Conservation (phyloP, 2,329 filamentous ascomycete genomes). For the Arthroderma uncinatum region DNA sequence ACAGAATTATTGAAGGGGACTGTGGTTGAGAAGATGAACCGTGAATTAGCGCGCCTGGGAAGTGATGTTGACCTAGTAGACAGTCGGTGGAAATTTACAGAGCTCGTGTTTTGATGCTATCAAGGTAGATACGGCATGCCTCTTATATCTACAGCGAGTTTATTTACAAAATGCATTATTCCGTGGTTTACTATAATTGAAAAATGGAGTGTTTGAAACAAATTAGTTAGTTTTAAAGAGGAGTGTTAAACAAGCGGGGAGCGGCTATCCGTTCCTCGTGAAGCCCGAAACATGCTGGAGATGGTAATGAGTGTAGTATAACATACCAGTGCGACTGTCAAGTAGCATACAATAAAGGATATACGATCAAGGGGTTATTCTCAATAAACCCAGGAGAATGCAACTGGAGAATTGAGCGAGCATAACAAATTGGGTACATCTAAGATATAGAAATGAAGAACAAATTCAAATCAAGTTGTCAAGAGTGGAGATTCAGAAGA, state of each 20-base stretch:
- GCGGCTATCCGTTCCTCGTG: neutral
- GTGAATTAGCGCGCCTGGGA: neutral
- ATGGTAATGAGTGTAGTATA: neutral
- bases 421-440: neutral
- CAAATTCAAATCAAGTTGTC: neutral
- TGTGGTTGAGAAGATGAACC: neutral
- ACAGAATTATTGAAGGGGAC: neutral
- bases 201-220: neutral
- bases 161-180: neutral
- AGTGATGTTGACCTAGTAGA: neutral
- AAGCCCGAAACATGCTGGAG: neutral
- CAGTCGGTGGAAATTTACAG: slow-evolving; percentile 21
- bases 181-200: neutral
- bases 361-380: neutral
- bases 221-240: neutral
- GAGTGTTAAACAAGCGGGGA: neutral
- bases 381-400: neutral
- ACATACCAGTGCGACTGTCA: neutral
- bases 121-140: too few relatives aligned
- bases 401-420: neutral
- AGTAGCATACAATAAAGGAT: neutral
- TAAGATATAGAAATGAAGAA: neutral
- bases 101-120: slow-evolving; percentile 19
- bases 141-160: neutral
- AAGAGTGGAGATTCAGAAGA: neutral